Conservation (phyloP, 345 rosid species). For the Citrus hindsii region DNA sequence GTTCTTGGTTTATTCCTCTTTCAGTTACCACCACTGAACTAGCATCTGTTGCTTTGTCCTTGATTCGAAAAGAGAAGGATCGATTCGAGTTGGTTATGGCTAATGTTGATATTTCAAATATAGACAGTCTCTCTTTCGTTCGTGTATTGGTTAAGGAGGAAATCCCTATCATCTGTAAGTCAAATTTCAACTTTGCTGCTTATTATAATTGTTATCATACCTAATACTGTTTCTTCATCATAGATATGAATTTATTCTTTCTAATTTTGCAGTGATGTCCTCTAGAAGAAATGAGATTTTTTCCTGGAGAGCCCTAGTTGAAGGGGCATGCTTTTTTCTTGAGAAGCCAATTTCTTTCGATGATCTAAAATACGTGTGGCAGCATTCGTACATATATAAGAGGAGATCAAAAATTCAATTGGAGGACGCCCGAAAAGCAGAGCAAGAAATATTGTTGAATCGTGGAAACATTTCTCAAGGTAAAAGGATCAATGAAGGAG, state of each 20-base stretch:
- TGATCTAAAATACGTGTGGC: constrained; percentile 46
- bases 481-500: neutral
- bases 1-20: neutral
- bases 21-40: constrained; percentile 36
- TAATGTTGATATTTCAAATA: constrained; percentile 23
- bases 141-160: neutral
- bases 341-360: constrained; percentile 29
- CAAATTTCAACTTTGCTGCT: neutral
- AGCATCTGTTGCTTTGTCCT: constrained; percentile 26
- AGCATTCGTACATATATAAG: constrained; percentile 15
- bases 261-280: constrained; percentile 35
- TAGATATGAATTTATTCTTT: too few relatives aligned
- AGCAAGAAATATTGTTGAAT: neutral
- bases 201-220: neutral
- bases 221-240: neutral
- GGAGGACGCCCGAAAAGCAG: neutral
- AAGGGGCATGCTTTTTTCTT: constrained; percentile 29
- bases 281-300: neutral
- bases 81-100: constrained; percentile 43
- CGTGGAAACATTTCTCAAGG: neutral
- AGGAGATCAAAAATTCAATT: neutral
- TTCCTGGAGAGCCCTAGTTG: constrained; percentile 17
- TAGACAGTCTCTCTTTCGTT: constrained; percentile 23
- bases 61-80: constrained; percentile 20
- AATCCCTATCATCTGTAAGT: constrained; percentile 42